A percentile compares a stretch with the other conserved stretches of the same genome.
Conservation (phyloP, 352 stramenopile species). For the Globisporangium solare region DNA sequence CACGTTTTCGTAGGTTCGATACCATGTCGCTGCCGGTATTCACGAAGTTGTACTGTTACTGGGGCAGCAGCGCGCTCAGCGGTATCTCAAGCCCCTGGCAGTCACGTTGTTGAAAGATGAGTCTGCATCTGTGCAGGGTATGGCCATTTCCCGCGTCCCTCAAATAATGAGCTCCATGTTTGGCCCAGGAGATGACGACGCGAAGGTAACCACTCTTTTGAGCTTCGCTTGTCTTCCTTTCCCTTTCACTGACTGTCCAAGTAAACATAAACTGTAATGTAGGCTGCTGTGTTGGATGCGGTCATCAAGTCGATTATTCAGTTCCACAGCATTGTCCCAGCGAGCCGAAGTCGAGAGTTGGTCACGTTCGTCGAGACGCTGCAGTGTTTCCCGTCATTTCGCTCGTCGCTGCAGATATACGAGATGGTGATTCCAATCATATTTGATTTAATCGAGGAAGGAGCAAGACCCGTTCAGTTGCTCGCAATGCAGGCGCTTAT, state of each 20-base stretch:
- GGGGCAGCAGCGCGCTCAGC: slow-evolving; percentile 46
- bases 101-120: slow-evolving; percentile 66
- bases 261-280: not conserved
- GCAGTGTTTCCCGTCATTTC: slow-evolving; percentile 38
- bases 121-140: slow-evolving; percentile 50
- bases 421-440: slow-evolving; percentile 59
- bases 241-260: not conserved
- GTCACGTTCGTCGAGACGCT: slow-evolving; percentile 62
- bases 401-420: slow-evolving; percentile 19
- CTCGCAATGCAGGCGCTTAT: slow-evolving; percentile 61
- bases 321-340: slow-evolving; percentile 63
- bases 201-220: slow-evolving; percentile 41
- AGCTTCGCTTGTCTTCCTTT: not conserved
- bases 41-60: slow-evolving; percentile 69
- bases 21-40: slow-evolving; percentile 61
- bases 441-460: slow-evolving; percentile 76
- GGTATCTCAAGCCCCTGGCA: slow-evolving; percentile 60
- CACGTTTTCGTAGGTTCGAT: slow-evolving; percentile 36
- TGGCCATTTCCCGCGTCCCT: slow-evolving; percentile 47
- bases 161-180: slow-evolving; percentile 50
- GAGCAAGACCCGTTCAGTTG: slow-evolving; percentile 66
- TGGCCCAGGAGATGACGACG: slow-evolving; percentile 49
- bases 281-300: slow-evolving; percentile 48
- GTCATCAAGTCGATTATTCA: slow-evolving; percentile 64
- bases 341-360: slow-evolving; percentile 68